These are phyloP conservation scores for Coemansia sp. DNA, from an alignment of 192 early-diverging fungal genomes.

Conservation along the genomic window DNA sequence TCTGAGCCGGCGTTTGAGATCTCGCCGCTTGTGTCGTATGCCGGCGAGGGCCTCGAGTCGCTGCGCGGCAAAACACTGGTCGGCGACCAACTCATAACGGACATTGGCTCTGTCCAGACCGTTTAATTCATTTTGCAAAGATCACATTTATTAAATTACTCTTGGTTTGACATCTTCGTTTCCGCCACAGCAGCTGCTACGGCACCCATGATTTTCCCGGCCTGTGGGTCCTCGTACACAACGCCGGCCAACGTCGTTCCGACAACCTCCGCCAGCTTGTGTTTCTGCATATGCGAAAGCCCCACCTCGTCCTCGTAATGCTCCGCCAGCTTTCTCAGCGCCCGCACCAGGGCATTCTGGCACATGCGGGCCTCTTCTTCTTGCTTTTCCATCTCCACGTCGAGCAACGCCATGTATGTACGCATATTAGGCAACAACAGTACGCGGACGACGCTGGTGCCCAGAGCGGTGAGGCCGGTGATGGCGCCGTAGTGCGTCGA, in stretches of 20 bases:
- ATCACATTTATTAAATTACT: background rate
- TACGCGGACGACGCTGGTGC: slow-evolving; percentile 71
- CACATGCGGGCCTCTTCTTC: slow-evolving; percentile 34
- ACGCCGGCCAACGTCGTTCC: slow-evolving; percentile 37
- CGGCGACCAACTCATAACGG: slow-evolving; percentile 34
- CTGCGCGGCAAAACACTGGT: slow-evolving; percentile 64
- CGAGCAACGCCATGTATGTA: slow-evolving; percentile 58
- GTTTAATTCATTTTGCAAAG: slow-evolving; percentile 17
- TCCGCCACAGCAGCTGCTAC: slow-evolving; percentile 26
- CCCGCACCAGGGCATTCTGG: slow-evolving; percentile 28
- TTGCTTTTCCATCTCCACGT: slow-evolving; percentile 49
- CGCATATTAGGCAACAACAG: slow-evolving; percentile 77
- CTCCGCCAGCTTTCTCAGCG: slow-evolving; percentile 22
- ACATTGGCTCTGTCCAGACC: slow-evolving; percentile 24
- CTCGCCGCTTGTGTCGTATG: slow-evolving; percentile 86
- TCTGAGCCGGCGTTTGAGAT: slow-evolving; percentile 72
- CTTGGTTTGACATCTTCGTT: background rate
- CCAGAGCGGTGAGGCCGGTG: slow-evolving; percentile 71
- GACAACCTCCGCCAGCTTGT: slow-evolving; percentile 31
- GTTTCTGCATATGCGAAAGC: slow-evolving; percentile 23
- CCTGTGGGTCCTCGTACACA: slow-evolving; percentile 39
- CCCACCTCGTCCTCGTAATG: slow-evolving; percentile 11
- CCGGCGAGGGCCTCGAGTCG: slow-evolving; percentile 86
- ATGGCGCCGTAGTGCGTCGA: slow-evolving; percentile 90
- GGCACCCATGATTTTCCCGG: slow-evolving; percentile 28